Base-by-base conservation (phyloP, 106 monocot species). In the Chionographis japonica region DNA sequence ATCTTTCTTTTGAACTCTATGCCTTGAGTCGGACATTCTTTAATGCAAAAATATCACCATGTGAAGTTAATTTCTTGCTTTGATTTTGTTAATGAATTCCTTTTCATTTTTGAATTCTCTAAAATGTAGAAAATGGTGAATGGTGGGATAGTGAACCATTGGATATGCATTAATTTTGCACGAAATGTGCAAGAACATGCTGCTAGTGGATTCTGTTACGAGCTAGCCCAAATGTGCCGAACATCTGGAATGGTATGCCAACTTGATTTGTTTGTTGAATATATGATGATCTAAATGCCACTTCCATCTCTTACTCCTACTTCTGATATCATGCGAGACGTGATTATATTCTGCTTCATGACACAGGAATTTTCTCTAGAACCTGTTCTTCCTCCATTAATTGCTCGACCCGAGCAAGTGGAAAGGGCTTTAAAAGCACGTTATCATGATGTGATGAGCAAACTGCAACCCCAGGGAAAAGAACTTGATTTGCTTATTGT, bases 121-220 rank as follows among this genome's bases (percentile, higher is more conserved):
- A 13, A 67, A 27, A 41, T 78, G 13, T 54, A 93, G 94, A 94
- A 94, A 94, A 90, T 94, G 90, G 80, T 85, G 13, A 87, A 83
- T 80, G 94, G 94, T 11, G 90, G 94, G 52, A 81, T 65, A 72
- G 90, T 94, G 18, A 79, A 70, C 35, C 78, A 81, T 73, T 94
- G 94, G 89, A 82, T 68, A 13, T 90, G 90, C 60, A 84, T 94
- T 8, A 94, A 94, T 73, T 94, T 94, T 74, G 66, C 84, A 54
- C 81, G 84, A 39, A 84, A 73, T 58, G 78, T 94, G 59, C 90
- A 75, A 55, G 81, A 84, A 9, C 63, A 27, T 27, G 50, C 78
- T 35, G 90, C 81, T 60, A 59, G 71, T 36, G 42, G 58, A 54
- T 94, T 94, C 69, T 94, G 94, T 73, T 66, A 65, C 35, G 90